Percentiles rank a stretch among this genome's conserved stretches.
These are phyloP conservation scores for Ensete glaucum DNA, from an alignment of 176 grass and related monocot genomes.

Conservation along the genomic window DNA sequence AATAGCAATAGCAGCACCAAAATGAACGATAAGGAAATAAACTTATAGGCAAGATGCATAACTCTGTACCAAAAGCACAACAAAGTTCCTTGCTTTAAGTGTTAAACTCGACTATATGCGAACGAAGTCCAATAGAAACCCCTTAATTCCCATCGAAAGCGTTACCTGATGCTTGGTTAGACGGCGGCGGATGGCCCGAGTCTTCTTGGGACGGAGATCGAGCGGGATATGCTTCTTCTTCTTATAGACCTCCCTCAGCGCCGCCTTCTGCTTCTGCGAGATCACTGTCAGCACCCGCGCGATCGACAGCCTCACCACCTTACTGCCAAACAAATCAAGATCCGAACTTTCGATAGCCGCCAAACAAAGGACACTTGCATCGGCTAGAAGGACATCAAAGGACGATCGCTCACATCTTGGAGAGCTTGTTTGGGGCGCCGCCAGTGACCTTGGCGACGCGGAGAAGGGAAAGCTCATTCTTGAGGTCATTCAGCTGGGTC, in stretches of 20 bases:
- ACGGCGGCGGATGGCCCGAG: constrained; percentile 8
- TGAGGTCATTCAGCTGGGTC: constrained; percentile 10
- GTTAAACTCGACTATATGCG: not conserved
- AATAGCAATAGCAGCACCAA: not conserved
- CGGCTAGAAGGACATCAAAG: too few species aligned
- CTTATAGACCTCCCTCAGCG: constrained; percentile 6
- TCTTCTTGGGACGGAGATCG: constrained; percentile 18
- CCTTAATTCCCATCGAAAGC: not conserved
- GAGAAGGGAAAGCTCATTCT: constrained; percentile 14
- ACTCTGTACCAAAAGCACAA: not conserved
- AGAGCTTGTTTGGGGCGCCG: constrained; percentile 12
- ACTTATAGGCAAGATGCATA: not conserved
- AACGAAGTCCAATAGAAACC: not conserved
- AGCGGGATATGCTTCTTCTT: not conserved
- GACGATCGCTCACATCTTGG: not conserved
- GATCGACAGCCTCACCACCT: constrained; percentile 15
- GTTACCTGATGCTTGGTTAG: constrained; percentile 16
- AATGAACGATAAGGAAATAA: not conserved
- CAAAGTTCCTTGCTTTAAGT: not conserved
- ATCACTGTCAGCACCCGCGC: constrained; percentile 12
- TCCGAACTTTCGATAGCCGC: not conserved
- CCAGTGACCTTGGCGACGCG: constrained; percentile 16
- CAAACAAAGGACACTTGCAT: not conserved
- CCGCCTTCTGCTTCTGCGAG: constrained; percentile 15
- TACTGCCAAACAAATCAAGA: not conserved